Conservation (phyloP, 176 grass and related monocot species). For the Oryza longistaminata region DNA sequence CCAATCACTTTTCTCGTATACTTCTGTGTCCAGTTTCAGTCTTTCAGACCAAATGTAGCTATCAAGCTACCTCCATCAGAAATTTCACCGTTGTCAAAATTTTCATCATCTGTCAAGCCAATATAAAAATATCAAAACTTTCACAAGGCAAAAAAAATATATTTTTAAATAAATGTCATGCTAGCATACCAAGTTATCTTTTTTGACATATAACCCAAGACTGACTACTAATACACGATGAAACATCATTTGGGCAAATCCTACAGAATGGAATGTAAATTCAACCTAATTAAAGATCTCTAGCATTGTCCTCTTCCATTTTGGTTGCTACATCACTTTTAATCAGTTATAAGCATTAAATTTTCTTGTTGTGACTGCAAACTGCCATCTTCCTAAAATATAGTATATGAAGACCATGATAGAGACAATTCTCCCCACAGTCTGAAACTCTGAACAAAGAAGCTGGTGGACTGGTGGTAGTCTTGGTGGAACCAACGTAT, state of each 20-base stretch:
- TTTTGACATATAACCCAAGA: slow-evolving; percentile 5
- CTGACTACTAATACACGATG: slow-evolving; percentile 10
- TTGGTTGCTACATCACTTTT: slow-evolving; percentile 36
- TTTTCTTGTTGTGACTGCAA: slow-evolving; percentile 28
- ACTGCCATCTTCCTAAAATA: slow-evolving; percentile 32
- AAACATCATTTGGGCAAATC: slow-evolving; percentile 19
- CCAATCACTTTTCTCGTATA: background rate
- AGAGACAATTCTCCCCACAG: slow-evolving; percentile 25
- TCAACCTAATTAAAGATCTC: slow-evolving; percentile 7
- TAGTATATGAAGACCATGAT: slow-evolving; percentile 24
- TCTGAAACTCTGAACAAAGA: slow-evolving; percentile 41
- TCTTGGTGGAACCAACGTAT: slow-evolving; percentile 27
- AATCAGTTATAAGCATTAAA: slow-evolving; percentile 40
- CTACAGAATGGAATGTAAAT: slow-evolving; percentile 22
- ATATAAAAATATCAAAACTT: slow-evolving; percentile 10
- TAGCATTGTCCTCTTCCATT: slow-evolving; percentile 22
- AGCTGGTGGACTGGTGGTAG: background rate
- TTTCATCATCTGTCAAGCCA: slow-evolving; percentile 15
- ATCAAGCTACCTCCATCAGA: slow-evolving; percentile 19
- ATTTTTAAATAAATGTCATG: slow-evolving; percentile 15
- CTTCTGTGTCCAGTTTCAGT: background rate
- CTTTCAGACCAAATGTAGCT: slow-evolving; percentile 18
- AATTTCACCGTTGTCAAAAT: background rate
- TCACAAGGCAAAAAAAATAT: background rate
- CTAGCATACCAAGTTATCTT: background rate